Evolutionary conservation across 2,329 filamentous ascomycete species (phyloP).

Genomic region (Calonectria pteridis): DNA sequence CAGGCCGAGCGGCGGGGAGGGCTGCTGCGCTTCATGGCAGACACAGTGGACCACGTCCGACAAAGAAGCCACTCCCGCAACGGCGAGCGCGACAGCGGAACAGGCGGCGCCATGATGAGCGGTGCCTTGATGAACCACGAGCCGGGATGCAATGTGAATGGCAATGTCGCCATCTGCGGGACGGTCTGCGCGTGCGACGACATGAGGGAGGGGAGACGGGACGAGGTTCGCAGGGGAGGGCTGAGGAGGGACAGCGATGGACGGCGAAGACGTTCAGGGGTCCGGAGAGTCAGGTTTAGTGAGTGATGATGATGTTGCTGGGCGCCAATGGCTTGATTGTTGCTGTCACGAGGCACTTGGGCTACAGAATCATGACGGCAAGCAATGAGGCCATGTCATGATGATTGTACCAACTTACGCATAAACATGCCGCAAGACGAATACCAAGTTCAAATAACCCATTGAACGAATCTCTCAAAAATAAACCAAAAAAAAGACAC

Average conservation of each 20-base stretch:
- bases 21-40: background rate
- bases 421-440: background rate
- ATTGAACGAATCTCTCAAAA: background rate
- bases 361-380: background rate
- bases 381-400: background rate
- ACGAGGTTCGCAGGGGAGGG: background rate
- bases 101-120: background rate
- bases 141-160: background rate
- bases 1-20: background rate
- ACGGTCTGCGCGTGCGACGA: background rate
- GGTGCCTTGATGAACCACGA: background rate
- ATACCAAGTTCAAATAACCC: background rate
- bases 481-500: background rate
- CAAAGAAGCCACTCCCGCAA: background rate
- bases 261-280: background rate
- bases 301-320: background rate
- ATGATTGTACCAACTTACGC: too few species aligned
- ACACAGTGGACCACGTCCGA: background rate
- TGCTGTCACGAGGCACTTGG: background rate
- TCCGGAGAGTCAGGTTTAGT: conserved; percentile 15
- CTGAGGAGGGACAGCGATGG: background rate
- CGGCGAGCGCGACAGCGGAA: background rate
- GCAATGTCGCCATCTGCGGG: background rate
- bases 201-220: background rate
- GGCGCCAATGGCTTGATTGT: background rate